Evolutionary conservation across 208 protist genomes (phyloP).

Genomic region (Trypanosoma conorhini): DNA sequence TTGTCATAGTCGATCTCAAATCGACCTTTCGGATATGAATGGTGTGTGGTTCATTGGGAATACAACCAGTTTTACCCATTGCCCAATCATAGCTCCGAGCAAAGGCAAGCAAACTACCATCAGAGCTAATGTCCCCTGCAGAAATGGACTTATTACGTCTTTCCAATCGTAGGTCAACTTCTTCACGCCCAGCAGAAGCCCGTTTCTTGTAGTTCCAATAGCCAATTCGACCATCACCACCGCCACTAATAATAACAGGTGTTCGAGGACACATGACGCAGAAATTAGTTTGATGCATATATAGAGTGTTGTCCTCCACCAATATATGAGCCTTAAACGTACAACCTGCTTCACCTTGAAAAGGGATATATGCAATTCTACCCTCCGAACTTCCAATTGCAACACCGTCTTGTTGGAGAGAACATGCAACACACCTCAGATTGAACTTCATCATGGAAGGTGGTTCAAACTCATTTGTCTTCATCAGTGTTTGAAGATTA

Average conservation of each 20-base stretch:
- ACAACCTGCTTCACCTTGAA: slow-evolving; percentile 40
- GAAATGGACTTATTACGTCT: slow-evolving; percentile 65
- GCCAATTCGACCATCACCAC: slow-evolving; percentile 64
- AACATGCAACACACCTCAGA: slow-evolving; percentile 65
- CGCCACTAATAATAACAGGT: slow-evolving; percentile 52
- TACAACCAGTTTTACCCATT: slow-evolving; percentile 63
- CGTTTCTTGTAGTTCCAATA: slow-evolving; percentile 47
- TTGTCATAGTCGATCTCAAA: not conserved
- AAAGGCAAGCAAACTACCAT: slow-evolving; percentile 65
- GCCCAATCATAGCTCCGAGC: slow-evolving; percentile 88
- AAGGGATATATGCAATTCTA: slow-evolving; percentile 56
- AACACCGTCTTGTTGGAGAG: slow-evolving; percentile 61
- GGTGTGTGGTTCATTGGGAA: slow-evolving; percentile 25
- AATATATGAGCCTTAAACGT: slow-evolving; percentile 75
- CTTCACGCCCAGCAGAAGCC: slow-evolving; percentile 32
- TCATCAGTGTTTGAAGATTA: slow-evolving; percentile 61
- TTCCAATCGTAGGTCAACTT: slow-evolving; percentile 33
- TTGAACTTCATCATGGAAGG: slow-evolving; percentile 68
- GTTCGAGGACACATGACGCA: slow-evolving; percentile 56
- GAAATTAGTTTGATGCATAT: slow-evolving; percentile 79
- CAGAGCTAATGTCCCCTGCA: slow-evolving; percentile 65
- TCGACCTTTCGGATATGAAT: slow-evolving; percentile 21
- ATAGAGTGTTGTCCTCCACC: slow-evolving; percentile 34
- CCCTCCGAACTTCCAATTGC: slow-evolving; percentile 74
- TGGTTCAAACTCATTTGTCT: slow-evolving; percentile 48